Conservation (phyloP, 2,329 filamentous ascomycete genomes). For the Trichophyton mentagrophytes region DNA sequence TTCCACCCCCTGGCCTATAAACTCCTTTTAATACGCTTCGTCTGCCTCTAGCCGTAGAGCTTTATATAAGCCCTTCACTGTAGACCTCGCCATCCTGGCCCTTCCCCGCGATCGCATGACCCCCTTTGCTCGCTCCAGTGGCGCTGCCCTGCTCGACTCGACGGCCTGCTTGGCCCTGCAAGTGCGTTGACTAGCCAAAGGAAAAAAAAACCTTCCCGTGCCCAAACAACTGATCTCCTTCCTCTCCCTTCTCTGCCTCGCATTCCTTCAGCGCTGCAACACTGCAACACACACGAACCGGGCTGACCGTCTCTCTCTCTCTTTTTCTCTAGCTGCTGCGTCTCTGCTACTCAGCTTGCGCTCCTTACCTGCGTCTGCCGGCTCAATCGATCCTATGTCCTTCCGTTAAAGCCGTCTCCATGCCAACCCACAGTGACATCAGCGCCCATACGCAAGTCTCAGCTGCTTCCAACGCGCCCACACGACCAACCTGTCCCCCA, state of each 20-base stretch:
- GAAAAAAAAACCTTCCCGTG: background rate
- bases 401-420: constrained; percentile 21
- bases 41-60: background rate
- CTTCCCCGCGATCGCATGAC: constrained; percentile 27
- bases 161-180: background rate
- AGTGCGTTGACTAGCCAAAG: background rate
- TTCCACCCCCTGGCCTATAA: background rate
- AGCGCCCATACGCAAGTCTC: constrained; percentile 28
- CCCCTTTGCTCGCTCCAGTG: constrained; percentile 10
- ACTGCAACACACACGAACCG: background rate
- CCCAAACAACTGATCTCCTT: background rate
- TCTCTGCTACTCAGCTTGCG: background rate
- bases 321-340: background rate
- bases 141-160: background rate
- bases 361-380: background rate
- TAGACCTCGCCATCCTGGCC: background rate
- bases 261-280: background rate
- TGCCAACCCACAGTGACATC: constrained; percentile 39
- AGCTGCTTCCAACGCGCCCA: constrained; percentile 31
- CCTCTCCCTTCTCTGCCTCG: background rate
- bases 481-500: constrained; percentile 39
- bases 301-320: background rate
- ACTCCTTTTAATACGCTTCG: background rate
- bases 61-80: background rate
- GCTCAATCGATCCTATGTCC: background rate